Evolutionary conservation across 331 rosid species (phyloP).

Genomic region (Rhamnella rubrinervis): DNA sequence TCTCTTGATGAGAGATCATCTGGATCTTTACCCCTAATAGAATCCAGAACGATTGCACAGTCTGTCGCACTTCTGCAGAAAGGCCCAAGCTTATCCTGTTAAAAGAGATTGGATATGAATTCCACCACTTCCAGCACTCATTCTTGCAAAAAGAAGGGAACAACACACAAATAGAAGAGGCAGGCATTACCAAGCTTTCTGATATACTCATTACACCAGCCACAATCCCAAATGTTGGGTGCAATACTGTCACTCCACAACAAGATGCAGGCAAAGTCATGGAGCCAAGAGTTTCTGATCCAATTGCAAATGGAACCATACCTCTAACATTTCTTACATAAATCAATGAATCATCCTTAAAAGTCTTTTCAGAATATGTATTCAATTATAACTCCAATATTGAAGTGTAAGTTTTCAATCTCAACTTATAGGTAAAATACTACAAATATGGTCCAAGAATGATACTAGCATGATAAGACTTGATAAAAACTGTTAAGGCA

Average conservation of each 20-base stretch:
- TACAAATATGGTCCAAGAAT: too few relatives aligned
- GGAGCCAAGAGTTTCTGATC: slow-evolving; percentile 76
- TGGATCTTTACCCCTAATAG: slow-evolving; percentile 63
- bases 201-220: slow-evolving; percentile 85
- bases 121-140: slow-evolving; percentile 25
- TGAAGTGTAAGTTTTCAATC: too few relatives aligned
- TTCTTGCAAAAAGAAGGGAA: slow-evolving; percentile 23
- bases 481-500: too few relatives aligned
- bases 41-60: slow-evolving; percentile 62
- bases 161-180: too few relatives aligned
- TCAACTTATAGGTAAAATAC: too few relatives aligned
- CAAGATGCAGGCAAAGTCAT: slow-evolving; percentile 73
- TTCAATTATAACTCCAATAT: too few relatives aligned
- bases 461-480: too few relatives aligned
- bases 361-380: too few relatives aligned
- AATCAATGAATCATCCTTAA: too few relatives aligned
- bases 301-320: slow-evolving; percentile 77
- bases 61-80: slow-evolving; percentile 67
- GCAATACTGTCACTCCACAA: slow-evolving; percentile 77
- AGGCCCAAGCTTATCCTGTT: slow-evolving; percentile 85
- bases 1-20: slow-evolving; percentile 66
- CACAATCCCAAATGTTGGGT: slow-evolving; percentile 74
- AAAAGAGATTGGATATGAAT: slow-evolving; percentile 61
- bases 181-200: slow-evolving; percentile 60
- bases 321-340: slow-evolving; percentile 25